These are phyloP conservation scores for Immersiporthe knoxdaviesiana DNA, from an alignment of 2,329 filamentous ascomycete genomes.

Conservation along the genomic window DNA sequence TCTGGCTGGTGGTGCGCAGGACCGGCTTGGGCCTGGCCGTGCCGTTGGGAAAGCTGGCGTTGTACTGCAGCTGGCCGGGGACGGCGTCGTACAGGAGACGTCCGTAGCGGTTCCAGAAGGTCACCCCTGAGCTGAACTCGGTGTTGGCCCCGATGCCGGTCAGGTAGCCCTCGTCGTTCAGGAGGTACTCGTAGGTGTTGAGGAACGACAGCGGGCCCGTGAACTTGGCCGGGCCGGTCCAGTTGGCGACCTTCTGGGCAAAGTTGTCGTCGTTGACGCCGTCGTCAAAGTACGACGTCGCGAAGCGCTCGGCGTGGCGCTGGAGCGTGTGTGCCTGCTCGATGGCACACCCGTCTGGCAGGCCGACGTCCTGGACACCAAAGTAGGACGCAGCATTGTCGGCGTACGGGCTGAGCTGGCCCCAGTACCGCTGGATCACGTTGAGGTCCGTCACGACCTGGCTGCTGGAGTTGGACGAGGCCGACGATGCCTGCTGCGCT, in stretches of 20 bases:
- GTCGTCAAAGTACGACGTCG: constrained; percentile 35
- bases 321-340: constrained; percentile 58
- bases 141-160: constrained; percentile 54
- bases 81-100: constrained; percentile 55
- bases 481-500: background rate
- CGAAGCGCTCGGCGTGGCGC: constrained; percentile 58
- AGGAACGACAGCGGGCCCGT: constrained; percentile 55
- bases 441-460: constrained; percentile 37
- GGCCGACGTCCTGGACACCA: constrained; percentile 50
- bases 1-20: constrained; percentile 57
- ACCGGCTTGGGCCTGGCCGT: constrained; percentile 53
- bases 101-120: constrained; percentile 59
- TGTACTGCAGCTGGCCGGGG: constrained; percentile 51
- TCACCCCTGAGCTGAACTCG: constrained; percentile 52
- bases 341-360: constrained; percentile 59
- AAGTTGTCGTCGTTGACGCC: constrained; percentile 50
- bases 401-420: constrained; percentile 50
- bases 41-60: constrained; percentile 48
- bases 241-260: constrained; percentile 51
- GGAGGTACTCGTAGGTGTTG: constrained; percentile 53
- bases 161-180: constrained; percentile 39
- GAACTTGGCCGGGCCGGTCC: constrained; percentile 41
- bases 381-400: constrained; percentile 51
- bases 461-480: constrained; percentile 7
- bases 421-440: constrained; percentile 43